Conservation (phyloP, 306 rosid genomes). For the Begonia fuchsioides region DNA sequence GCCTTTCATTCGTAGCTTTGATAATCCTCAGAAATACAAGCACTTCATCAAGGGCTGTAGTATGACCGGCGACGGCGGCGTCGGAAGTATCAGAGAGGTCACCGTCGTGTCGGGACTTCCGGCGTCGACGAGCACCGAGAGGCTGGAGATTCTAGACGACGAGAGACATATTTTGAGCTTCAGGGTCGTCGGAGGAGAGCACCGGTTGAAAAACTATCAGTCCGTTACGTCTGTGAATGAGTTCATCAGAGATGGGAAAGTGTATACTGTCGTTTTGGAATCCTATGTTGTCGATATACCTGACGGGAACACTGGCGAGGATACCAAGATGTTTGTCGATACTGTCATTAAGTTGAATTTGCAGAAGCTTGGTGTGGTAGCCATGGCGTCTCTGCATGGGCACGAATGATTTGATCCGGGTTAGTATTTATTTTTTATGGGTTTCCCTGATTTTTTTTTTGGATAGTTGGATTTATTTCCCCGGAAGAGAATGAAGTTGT, state of each 20-base stretch:
- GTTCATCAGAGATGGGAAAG: conserved; percentile 28
- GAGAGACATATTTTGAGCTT: conserved; percentile 63
- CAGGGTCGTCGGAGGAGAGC: conserved; percentile 78
- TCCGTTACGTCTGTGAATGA: conserved; percentile 75
- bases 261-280: conserved; percentile 58
- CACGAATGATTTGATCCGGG: conserved; percentile 7
- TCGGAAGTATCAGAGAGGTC: conserved; percentile 73
- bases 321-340: conserved; percentile 81
- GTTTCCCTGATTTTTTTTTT: too few species aligned
- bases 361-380: conserved; percentile 63
- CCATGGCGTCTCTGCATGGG: conserved; percentile 29
- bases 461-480: too few species aligned
- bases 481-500: too few species aligned
- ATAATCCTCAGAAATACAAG: conserved; percentile 63
- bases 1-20: conserved; percentile 57
- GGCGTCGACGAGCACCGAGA: conserved; percentile 80
- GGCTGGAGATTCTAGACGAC: conserved; percentile 79
- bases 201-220: conserved; percentile 56
- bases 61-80: conserved; percentile 58
- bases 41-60: conserved; percentile 81
- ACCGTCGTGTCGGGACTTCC: conserved; percentile 81
- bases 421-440: too few species aligned
- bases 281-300: conserved; percentile 81
- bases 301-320: conserved; percentile 68
- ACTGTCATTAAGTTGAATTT: conserved; percentile 80